phyloP scores from a whole-genome alignment of 257 asterid genomes.

The Ballota nigra region DNA sequence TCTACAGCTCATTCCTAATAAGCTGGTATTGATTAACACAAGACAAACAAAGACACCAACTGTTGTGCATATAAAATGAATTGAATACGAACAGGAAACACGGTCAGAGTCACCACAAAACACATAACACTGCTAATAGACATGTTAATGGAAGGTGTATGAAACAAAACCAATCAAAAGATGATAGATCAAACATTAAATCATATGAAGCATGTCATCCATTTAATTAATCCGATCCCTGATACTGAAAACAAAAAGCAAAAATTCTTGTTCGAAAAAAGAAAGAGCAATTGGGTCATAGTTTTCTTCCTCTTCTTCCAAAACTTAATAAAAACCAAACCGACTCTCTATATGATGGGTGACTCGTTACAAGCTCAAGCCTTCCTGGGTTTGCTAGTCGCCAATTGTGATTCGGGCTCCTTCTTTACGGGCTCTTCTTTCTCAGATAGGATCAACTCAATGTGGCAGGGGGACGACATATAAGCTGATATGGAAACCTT shows the following conservation, averaged over 20 bases:
- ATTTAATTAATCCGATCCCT: constrained; percentile 5
- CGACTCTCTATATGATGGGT: background rate
- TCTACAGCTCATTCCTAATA: no score
- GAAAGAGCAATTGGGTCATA: background rate
- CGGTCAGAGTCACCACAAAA: background rate
- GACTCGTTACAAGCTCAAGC: constrained; percentile 30
- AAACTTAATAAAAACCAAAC: constrained; percentile 7
- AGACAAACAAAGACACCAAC: background rate
- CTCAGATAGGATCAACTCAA: constrained; percentile 65
- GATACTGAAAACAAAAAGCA: background rate
- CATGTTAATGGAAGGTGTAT: background rate
- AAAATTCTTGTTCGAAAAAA: background rate
- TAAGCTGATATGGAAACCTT: constrained; percentile 42
- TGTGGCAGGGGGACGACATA: constrained; percentile 92
- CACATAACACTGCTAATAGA: no score
- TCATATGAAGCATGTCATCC: background rate
- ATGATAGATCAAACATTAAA: background rate
- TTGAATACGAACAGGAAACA: background rate
- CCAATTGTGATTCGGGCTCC: constrained; percentile 71
- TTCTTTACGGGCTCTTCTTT: constrained; percentile 78
- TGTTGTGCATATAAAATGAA: background rate
- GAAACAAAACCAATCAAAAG: background rate
- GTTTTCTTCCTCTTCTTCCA: background rate
- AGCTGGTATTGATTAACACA: no score
- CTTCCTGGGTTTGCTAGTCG: constrained; percentile 53